These are phyloP conservation scores for Scalesia atractyloides DNA, from an alignment of 129 eudicot genomes.

Conservation along the genomic window DNA sequence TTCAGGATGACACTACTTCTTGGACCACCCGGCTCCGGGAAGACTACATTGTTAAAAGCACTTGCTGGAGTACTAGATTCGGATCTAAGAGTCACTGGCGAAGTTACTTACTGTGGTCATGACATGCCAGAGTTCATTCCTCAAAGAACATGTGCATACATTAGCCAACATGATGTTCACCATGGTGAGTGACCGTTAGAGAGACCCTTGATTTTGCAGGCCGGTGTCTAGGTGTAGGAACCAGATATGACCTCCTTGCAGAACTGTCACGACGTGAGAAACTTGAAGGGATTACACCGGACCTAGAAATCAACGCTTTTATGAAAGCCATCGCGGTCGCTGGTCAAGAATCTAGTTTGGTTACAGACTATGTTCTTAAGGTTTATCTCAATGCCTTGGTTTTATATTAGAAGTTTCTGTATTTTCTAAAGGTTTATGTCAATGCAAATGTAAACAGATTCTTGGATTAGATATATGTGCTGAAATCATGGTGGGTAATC, in stretches of 20 bases:
- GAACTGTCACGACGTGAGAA: slow-evolving; percentile 63
- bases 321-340: slow-evolving; percentile 65
- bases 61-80: slow-evolving; percentile 53
- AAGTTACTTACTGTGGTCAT: slow-evolving; percentile 67
- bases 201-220: slow-evolving; percentile 69
- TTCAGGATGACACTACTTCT: slow-evolving; percentile 78
- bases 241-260: slow-evolving; percentile 58
- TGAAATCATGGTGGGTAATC: slow-evolving; percentile 51
- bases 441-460: slow-evolving; percentile 33
- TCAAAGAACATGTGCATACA: slow-evolving; percentile 72
- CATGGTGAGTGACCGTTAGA: slow-evolving; percentile 77
- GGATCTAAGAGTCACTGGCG: slow-evolving; percentile 45
- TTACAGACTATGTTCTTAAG: slow-evolving; percentile 72
- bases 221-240: slow-evolving; percentile 72
- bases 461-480: slow-evolving; percentile 75
- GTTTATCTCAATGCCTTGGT: slow-evolving; percentile 26
- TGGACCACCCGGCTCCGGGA: slow-evolving; percentile 74
- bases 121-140: slow-evolving; percentile 61
- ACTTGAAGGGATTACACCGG: slow-evolving; percentile 59
- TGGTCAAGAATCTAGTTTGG: slow-evolving; percentile 65
- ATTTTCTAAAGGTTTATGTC: neutral
- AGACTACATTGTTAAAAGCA: slow-evolving; percentile 55
- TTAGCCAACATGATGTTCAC: slow-evolving; percentile 73
- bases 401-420: neutral
- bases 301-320: slow-evolving; percentile 70